Conservation (phyloP, 1,284 basidiomycete species). For the Heterobasidion irregulare region DNA sequence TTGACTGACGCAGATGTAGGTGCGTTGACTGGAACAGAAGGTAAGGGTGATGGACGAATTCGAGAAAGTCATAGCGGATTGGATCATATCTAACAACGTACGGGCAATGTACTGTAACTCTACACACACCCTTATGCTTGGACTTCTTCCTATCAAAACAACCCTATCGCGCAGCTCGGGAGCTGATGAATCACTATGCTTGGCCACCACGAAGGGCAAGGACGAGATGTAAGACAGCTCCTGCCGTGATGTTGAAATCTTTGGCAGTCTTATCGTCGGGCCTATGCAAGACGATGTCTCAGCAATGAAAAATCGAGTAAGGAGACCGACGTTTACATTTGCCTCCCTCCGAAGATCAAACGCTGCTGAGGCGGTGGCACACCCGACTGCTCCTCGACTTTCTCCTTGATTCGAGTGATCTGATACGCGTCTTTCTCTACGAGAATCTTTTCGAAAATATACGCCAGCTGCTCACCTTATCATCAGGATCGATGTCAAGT, state of each 20-base stretch:
- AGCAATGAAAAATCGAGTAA: not conserved
- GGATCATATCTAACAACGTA: slow-evolving; percentile 1
- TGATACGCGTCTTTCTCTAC: slow-evolving; percentile 20
- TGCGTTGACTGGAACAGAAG: not conserved
- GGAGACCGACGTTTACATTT: slow-evolving; percentile 64
- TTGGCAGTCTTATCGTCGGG: slow-evolving; percentile 83
- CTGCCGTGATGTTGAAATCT: slow-evolving; percentile 77
- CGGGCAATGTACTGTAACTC: not conserved
- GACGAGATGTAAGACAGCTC: slow-evolving; percentile 86
- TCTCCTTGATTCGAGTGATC: slow-evolving; percentile 96
- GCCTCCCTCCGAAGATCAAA: slow-evolving; percentile 90
- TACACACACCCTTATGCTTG: not conserved
- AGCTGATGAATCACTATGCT: not conserved
- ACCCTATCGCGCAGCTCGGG: not conserved
- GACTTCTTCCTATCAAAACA: slow-evolving; percentile 2
- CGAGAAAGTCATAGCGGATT: not conserved
- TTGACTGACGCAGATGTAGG: not conserved
- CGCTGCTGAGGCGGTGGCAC: slow-evolving; percentile 97
- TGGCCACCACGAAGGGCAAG: slow-evolving; percentile 84
- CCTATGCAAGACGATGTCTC: slow-evolving; percentile 25
- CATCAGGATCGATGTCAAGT: slow-evolving; percentile 89
- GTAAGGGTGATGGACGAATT: not conserved
- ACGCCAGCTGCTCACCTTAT: slow-evolving; percentile 56
- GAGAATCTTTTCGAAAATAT: not conserved
- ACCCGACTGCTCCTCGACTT: slow-evolving; percentile 98